Conservation (phyloP, 1,139 yeast genomes). For the Taphrina confusa region DNA sequence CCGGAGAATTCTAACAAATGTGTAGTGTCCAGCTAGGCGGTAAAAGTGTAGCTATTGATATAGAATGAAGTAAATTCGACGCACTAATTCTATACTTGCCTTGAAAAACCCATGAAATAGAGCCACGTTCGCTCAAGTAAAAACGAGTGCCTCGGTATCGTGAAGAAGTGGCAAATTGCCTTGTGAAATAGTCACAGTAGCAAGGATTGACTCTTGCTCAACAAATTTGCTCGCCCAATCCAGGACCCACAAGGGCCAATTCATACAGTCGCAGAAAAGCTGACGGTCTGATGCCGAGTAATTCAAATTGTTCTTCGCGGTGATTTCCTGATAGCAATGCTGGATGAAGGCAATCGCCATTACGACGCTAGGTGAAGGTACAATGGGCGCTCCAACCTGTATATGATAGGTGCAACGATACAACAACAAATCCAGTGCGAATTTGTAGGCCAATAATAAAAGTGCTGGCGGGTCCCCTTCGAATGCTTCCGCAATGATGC, state of each 20-base stretch:
- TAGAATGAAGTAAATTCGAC: too few relatives aligned
- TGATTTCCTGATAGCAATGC: slow-evolving; percentile 1
- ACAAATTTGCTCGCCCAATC: not conserved
- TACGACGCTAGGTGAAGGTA: slow-evolving; percentile 11
- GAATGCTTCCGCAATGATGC: slow-evolving; percentile 4
- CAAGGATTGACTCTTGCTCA: not conserved
- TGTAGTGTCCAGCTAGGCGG: too few relatives aligned
- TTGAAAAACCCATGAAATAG: too few relatives aligned
- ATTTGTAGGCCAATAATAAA: slow-evolving; percentile 19
- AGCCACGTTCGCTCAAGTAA: too few relatives aligned
- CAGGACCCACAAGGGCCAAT: slow-evolving; percentile 10
- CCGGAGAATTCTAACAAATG: too few relatives aligned
- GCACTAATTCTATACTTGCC: too few relatives aligned
- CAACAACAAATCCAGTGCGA: slow-evolving; percentile 14
- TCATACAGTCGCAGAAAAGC: slow-evolving; percentile 15
- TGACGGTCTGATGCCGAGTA: not conserved
- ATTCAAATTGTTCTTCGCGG: not conserved
- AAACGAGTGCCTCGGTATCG: too few relatives aligned
- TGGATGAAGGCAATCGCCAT: slow-evolving; percentile 16
- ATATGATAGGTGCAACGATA: not conserved
- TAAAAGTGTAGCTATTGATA: too few relatives aligned
- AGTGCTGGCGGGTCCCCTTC: slow-evolving; percentile 7
- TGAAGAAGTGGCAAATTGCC: too few relatives aligned
- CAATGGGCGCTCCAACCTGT: not conserved
- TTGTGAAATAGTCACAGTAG: not conserved